phyloP scores from a whole-genome alignment of 2,329 filamentous ascomycete species.

The Colletotrichum abscissum region DNA sequence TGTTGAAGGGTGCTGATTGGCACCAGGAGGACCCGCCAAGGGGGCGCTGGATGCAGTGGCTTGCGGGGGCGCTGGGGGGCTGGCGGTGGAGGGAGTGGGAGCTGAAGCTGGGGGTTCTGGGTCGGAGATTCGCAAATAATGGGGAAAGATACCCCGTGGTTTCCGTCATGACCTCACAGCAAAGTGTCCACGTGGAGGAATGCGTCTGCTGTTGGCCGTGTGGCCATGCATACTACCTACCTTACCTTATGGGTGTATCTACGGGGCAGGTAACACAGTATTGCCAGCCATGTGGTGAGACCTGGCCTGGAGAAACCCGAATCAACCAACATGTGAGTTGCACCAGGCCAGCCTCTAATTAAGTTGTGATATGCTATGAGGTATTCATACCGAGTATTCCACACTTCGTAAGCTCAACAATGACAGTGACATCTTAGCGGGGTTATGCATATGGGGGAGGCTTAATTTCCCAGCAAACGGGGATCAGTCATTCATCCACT shows the following conservation, averaged over 20 bases:
- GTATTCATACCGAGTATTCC: neutral
- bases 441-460: constrained; percentile 1
- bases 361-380: neutral
- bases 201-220: neutral
- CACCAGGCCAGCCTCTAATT: too few relatives aligned
- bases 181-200: constrained; percentile 26
- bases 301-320: neutral
- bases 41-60: constrained; percentile 15
- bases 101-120: constrained; percentile 30
- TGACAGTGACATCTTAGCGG: neutral
- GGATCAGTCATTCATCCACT: constrained; percentile 10
- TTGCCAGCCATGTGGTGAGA: too few relatives aligned
- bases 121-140: constrained; percentile 25
- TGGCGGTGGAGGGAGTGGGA: constrained; percentile 13
- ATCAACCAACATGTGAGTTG: neutral
- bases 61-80: constrained; percentile 29
- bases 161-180: constrained; percentile 31
- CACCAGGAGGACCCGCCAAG: constrained; percentile 7
- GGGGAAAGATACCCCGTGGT: constrained; percentile 20
- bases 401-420: neutral
- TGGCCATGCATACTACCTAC: neutral
- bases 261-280: too few relatives aligned
- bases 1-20: constrained; percentile 14
- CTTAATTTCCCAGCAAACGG: neutral
- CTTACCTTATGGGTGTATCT: too few relatives aligned